Base-by-base conservation (phyloP, 169 alveolate genomes). In the Besnoitia besnoiti region DNA sequence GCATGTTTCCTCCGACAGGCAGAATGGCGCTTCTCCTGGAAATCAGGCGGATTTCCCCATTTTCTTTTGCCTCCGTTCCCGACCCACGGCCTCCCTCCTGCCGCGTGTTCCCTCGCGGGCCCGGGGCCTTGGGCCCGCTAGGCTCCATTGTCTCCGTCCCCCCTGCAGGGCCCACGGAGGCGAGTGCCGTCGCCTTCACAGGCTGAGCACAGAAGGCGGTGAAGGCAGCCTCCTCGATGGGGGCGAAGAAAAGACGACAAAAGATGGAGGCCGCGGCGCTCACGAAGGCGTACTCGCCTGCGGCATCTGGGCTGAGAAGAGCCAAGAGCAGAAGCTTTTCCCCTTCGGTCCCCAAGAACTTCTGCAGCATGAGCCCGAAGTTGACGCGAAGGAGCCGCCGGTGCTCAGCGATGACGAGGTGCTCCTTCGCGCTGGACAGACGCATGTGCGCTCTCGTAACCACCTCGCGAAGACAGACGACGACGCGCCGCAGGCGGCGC, bases 251-350 rank as follows among this genome's bases (percentile, higher is more conserved):
- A 10, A 76, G 85, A 27, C 85, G 85, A 76, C 37, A 37, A 12
- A 76, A 30, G 33, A 39, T 39, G 33, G 85, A n/a, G 10, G 49
- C 85, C 8, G 85, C 85, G 85, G 50, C 46, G 30, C 37, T 39
- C 10, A 39, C 85, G 33, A 76, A 76, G 85, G 33, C 85, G 50
- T 33, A 76, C 51, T 76, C 85, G 30, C 85, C 49, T 19, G 85
- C 85, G 7, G 85, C 85, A 12, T 16, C 33, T 47, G 85, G 33
- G n/a, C 50, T 40, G 51, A 76, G 85, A 12, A n/a, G 33, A 16
- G 33, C 33, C n/a, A 76, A 27, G 51, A 76, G 85, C 27, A 76
- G 85, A 5, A 76, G n/a, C 49, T 76, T 76, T 30, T 76, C 85
- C n/a, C 85, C 85, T 76, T 76, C 85, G 44, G 10, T 27, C 46